phyloP scores from a whole-genome alignment of 2,329 filamentous ascomycete species.

The Microsporum canis region DNA sequence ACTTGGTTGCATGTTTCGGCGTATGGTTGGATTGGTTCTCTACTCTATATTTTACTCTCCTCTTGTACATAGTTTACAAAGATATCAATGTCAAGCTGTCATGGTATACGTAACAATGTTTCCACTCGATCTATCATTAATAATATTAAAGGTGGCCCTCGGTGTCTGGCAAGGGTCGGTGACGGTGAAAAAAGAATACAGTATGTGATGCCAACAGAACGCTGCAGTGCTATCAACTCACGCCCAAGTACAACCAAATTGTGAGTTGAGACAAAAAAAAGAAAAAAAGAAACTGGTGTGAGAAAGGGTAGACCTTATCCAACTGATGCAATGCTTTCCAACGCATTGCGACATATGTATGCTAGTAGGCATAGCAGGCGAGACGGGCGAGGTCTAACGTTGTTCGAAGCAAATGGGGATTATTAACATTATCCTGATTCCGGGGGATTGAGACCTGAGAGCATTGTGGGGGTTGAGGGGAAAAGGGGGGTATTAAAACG shows the following conservation, averaged over 20 bases:
- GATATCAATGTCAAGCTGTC: background rate
- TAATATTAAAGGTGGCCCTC: background rate
- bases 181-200: background rate
- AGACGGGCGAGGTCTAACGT: background rate
- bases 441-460: background rate
- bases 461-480: background rate
- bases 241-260: background rate
- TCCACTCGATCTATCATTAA: background rate
- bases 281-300: background rate
- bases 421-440: conserved; percentile 1
- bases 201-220: background rate
- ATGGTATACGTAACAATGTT: background rate
- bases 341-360: background rate
- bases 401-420: background rate
- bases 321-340: background rate
- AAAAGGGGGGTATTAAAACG: background rate
- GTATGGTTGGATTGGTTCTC: background rate
- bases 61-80: background rate
- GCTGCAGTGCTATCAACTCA: conserved; percentile 1
- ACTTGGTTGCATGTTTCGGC: background rate
- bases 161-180: background rate
- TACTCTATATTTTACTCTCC: background rate
- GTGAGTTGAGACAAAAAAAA: background rate
- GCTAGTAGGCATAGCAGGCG: background rate
- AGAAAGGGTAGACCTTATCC: background rate